Percentiles rank a stretch among this genome's conserved stretches.
These are phyloP conservation scores for Globisporangium iwayamae DNA, from an alignment of 352 stramenopile species.

Conservation along the genomic window DNA sequence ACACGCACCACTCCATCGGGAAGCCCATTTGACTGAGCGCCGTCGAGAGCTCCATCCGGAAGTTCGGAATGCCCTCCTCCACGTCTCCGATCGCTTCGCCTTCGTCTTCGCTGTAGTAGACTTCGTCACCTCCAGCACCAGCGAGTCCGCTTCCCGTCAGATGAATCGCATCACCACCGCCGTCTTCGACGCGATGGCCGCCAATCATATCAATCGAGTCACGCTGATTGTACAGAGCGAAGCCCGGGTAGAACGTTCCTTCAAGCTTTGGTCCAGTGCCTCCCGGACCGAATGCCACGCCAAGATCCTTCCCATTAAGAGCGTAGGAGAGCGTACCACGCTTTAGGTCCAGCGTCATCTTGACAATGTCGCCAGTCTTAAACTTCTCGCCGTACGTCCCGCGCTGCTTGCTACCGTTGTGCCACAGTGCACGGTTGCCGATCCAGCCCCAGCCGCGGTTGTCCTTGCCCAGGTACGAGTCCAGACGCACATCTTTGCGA, in stretches of 20 bases:
- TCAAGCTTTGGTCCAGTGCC: constrained; percentile 83
- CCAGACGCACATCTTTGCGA: constrained; percentile 76
- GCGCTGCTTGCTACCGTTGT: constrained; percentile 89
- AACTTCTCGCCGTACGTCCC: constrained; percentile 90
- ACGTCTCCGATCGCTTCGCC: constrained; percentile 47
- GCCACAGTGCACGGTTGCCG: constrained; percentile 86
- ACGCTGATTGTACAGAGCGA: constrained; percentile 86
- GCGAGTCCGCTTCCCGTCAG: constrained; percentile 28
- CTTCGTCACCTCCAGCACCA: constrained; percentile 44
- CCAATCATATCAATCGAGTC: constrained; percentile 84
- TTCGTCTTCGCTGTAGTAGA: constrained; percentile 84
- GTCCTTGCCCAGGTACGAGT: constrained; percentile 91
- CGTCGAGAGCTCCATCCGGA: constrained; percentile 79
- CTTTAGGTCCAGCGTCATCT: constrained; percentile 79
- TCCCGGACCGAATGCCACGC: constrained; percentile 85
- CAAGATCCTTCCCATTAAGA: constrained; percentile 87
- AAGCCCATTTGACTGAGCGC: constrained; percentile 85
- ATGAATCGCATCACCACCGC: constrained; percentile 23
- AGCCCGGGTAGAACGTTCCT: constrained; percentile 82
- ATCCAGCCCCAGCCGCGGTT: constrained; percentile 91
- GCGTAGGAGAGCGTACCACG: constrained; percentile 84
- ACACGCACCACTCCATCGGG: constrained; percentile 86
- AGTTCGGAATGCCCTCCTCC: constrained; percentile 68
- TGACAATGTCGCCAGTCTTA: constrained; percentile 82
- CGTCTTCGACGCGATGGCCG: constrained; percentile 81